Percentiles rank a stretch among this genome's conserved stretches.
Conservation (phyloP, 1,284 basidiomycete genomes). For the Moesziomyces sp. region DNA sequence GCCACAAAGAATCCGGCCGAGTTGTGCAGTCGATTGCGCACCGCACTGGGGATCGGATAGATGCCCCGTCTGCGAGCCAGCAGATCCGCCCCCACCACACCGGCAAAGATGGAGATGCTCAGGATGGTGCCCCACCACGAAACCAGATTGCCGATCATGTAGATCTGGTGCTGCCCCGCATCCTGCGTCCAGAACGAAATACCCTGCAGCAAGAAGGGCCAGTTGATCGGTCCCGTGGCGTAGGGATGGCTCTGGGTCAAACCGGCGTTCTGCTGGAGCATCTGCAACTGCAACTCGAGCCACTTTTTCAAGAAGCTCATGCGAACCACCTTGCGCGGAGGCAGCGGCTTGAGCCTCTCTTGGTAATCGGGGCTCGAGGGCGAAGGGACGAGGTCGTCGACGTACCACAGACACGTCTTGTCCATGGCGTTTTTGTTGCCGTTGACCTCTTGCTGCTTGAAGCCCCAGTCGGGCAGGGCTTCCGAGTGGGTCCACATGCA, state of each 20-base stretch:
- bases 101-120: conserved; percentile 85
- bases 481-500: conserved; percentile 90
- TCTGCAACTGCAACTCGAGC: conserved; percentile 88
- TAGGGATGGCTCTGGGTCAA: conserved; percentile 95
- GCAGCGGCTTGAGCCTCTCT: conserved; percentile 47
- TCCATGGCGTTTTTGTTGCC: conserved; percentile 93
- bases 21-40: conserved; percentile 90
- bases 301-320: conserved; percentile 96
- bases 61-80: conserved; percentile 85
- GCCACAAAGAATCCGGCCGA: conserved; percentile 93
- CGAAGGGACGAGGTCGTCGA: conserved; percentile 81
- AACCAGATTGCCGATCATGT: conserved; percentile 91
- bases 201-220: conserved; percentile 94
- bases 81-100: conserved; percentile 87
- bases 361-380: conserved; percentile 54
- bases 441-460: conserved; percentile 96
- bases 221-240: conserved; percentile 91
- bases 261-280: conserved; percentile 98
- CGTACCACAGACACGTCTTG: conserved; percentile 85
- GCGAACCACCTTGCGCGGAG: conserved; percentile 78
- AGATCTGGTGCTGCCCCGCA: conserved; percentile 87
- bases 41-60: conserved; percentile 80
- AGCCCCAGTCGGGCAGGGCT: conserved; percentile 91
- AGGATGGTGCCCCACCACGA: conserved; percentile 95
- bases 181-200: conserved; percentile 96